phyloP scores from a whole-genome alignment of 1,284 basidiomycete genomes.

The Ganoderma lucidum region DNA sequence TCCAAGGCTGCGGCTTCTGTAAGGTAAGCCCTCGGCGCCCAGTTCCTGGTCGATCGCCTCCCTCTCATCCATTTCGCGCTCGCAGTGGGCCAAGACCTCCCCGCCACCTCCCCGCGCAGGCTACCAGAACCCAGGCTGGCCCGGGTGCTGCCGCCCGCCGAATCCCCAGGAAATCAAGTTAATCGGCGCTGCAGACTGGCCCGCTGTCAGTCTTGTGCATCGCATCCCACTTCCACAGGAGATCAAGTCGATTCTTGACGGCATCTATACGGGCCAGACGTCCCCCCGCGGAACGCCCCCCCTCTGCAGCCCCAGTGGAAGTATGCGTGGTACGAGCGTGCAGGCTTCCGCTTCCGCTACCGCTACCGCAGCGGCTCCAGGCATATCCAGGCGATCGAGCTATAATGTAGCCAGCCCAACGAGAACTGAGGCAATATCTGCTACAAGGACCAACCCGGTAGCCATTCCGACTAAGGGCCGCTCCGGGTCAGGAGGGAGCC shows the following conservation, averaged over 20 bases:
- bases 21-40: constrained; percentile 57
- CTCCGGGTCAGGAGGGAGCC: constrained; percentile 55
- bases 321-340: constrained; percentile 36
- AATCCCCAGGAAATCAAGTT: constrained; percentile 59
- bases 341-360: constrained; percentile 35
- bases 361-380: constrained; percentile 41
- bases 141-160: constrained; percentile 83
- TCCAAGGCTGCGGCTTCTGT: constrained; percentile 87
- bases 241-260: constrained; percentile 70
- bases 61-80: constrained; percentile 36
- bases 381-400: constrained; percentile 59
- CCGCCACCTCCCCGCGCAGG: constrained; percentile 60
- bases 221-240: constrained; percentile 73
- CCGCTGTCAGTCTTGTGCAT: constrained; percentile 75
- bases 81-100: constrained; percentile 72
- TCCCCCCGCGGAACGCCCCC: constrained; percentile 36
- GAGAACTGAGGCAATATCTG: constrained; percentile 32
- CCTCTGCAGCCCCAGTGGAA: constrained; percentile 41
- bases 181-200: constrained; percentile 82
- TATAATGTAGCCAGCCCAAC: constrained; percentile 44
- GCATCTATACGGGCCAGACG: constrained; percentile 42
- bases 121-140: constrained; percentile 79
- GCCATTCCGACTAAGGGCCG: constrained; percentile 49
- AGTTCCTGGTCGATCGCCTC: constrained; percentile 38
- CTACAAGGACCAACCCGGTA: constrained; percentile 43